Evolutionary conservation across 2,329 filamentous ascomycete species (phyloP), one percentile per base, ranked within the genome.

Genomic region (Sporothrix globosa): DNA sequence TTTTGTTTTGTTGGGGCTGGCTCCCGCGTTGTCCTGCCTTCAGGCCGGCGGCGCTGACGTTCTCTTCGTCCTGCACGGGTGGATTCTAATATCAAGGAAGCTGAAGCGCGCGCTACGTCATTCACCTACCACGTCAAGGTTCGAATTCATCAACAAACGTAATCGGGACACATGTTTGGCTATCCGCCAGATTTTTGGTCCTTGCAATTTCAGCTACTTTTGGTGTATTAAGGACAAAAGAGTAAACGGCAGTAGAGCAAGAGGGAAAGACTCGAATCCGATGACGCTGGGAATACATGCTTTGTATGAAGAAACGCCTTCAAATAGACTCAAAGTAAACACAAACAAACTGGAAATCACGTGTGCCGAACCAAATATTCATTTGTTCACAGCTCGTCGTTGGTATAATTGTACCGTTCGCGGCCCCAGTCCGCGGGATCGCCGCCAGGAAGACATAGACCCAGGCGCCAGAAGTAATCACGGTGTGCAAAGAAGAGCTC

Each of bases 401-500:
- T 76, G 24, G 74, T 75, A 24, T 82, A 76, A 70, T 44, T 79
- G 76, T 87, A 84, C 71, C 77, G 79, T 60, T 84, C 82, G 72
- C 85, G 81, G 21, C 84, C 87, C 90, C 90, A 92, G 74, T 92
- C 86, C 60, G 83, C 82, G 2, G 90, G 89, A 77, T 91, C 90
- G 14, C 92, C 91, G 14, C 91, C 91, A 0, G 95, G 94, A 2
- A 97, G 84, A 81, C 96, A 99, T 44, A 98, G 82, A 0, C 96
- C 96, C 68, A 99, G 80, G 70, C 96, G 86, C 92, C 93, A 97
- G 80, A 99, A 98, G 80, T 99, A 99, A 81, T 99, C 96, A 52
- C 96, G 84, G 81, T 99, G 96, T 0, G 94, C 92, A 79, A 96
- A 97, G 77, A 98, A 90, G 9, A 97, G 82, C 80, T 97, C 89